Evolutionary conservation across 1,284 basidiomycete species (phyloP).

Genomic region (Fomitiporia mediterranea): DNA sequence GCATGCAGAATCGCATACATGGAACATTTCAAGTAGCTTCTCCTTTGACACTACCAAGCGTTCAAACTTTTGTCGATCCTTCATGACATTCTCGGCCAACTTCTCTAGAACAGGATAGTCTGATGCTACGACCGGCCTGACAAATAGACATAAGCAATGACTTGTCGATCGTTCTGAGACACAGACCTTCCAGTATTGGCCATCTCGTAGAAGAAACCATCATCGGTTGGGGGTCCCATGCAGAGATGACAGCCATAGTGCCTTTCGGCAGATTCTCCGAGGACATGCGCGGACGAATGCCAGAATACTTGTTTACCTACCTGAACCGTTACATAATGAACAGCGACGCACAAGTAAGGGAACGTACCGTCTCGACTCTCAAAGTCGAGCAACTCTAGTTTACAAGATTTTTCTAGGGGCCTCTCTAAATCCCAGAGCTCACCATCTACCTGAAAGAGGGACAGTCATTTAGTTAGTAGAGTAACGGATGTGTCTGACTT

Average conservation of each 20-base stretch:
- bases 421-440: constrained; percentile 93
- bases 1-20: too few species aligned
- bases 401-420: constrained; percentile 81
- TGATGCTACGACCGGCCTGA: constrained; percentile 65
- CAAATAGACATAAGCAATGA: constrained; percentile 3
- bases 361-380: constrained; percentile 95
- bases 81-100: constrained; percentile 81
- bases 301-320: constrained; percentile 92
- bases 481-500: neutral
- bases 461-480: neutral
- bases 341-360: constrained; percentile 17
- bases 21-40: constrained; percentile 94
- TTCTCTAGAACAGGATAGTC: constrained; percentile 94
- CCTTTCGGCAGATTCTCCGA: constrained; percentile 96
- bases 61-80: constrained; percentile 98
- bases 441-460: constrained; percentile 70
- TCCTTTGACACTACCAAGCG: constrained; percentile 92
- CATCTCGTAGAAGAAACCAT: constrained; percentile 99
- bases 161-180: neutral
- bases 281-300: constrained; percentile 98
- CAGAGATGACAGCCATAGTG: constrained; percentile 98
- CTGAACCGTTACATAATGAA: constrained; percentile 8
- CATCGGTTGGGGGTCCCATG: constrained; percentile 95
- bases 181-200: constrained; percentile 63
- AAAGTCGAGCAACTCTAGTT: constrained; percentile 89